phyloP scores from a whole-genome alignment of 192 early-diverging fungal species.

The Backusella tuberculispora region DNA sequence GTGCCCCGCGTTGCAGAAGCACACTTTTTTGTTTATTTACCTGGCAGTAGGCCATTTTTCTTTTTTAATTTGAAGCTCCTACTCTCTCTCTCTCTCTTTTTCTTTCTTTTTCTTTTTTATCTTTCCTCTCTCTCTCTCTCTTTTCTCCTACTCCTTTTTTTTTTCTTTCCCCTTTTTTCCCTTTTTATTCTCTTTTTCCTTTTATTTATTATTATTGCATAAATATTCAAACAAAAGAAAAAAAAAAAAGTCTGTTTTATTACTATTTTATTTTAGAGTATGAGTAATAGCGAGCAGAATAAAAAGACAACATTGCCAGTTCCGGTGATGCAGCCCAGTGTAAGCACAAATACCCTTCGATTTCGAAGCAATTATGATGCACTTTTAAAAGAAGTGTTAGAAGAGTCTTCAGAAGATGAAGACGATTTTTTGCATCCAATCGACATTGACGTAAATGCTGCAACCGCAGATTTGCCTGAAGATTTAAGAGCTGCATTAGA shows the following conservation, averaged over 20 bases:
- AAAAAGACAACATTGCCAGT: not conserved
- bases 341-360: constrained; percentile 31
- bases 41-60: not conserved
- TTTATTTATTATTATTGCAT: not conserved
- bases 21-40: constrained; percentile 4
- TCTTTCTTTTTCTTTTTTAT: not conserved
- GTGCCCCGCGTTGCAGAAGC: constrained; percentile 15
- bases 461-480: constrained; percentile 48
- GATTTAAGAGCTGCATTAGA: constrained; percentile 53
- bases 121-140: not conserved
- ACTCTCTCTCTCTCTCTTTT: not conserved
- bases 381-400: constrained; percentile 56
- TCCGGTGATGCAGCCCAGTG: constrained; percentile 26
- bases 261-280: not conserved
- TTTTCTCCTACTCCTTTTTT: not conserved
- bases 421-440: constrained; percentile 36
- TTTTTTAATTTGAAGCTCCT: not conserved
- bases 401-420: constrained; percentile 54
- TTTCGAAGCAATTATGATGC: constrained; percentile 51
- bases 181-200: not conserved
- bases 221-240: not conserved
- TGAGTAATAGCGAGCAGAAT: constrained; percentile 6
- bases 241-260: no score
- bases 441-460: constrained; percentile 42
- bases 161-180: not conserved